phyloP scores from a whole-genome alignment of 2,329 filamentous ascomycete genomes.

The Paraphaeosphaeria minitans region DNA sequence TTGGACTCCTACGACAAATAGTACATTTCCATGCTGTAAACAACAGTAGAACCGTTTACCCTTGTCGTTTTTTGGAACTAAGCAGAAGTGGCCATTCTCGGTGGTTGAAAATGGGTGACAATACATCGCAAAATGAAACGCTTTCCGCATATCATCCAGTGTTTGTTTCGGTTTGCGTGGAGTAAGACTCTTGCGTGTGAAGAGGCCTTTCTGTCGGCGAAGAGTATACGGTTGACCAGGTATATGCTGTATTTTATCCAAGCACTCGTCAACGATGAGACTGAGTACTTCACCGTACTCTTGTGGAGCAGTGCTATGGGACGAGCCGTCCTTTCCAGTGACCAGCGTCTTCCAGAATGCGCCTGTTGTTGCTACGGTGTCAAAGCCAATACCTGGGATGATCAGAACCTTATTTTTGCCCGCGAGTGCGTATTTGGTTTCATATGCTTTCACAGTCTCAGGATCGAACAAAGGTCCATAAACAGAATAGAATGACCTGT shows the following conservation, averaged over 20 bases:
- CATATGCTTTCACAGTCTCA: background rate
- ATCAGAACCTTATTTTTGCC: constrained; percentile 16
- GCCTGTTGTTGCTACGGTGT: constrained; percentile 14
- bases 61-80: constrained; percentile 27
- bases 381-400: constrained; percentile 24
- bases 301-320: constrained; percentile 14
- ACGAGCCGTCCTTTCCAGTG: constrained; percentile 25
- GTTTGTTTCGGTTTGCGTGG: constrained; percentile 22
- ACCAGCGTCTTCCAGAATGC: constrained; percentile 31
- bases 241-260: constrained; percentile 20
- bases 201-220: constrained; percentile 26
- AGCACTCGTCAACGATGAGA: constrained; percentile 25
- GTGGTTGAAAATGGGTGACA: constrained; percentile 32
- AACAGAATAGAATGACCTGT: constrained; percentile 21
- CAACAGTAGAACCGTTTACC: constrained; percentile 21
- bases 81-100: constrained; percentile 24
- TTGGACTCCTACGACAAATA: constrained; percentile 22
- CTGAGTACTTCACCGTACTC: constrained; percentile 32
- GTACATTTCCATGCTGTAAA: constrained; percentile 29
- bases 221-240: constrained; percentile 27
- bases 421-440: constrained; percentile 7
- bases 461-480: constrained; percentile 12
- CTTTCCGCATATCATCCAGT: constrained; percentile 21
- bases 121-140: constrained; percentile 22
- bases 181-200: constrained; percentile 26